Percentiles rank a stretch among this genome's conserved stretches.
Conservation (phyloP, 164 flowering plant species). For the Taxillus chinensis region DNA sequence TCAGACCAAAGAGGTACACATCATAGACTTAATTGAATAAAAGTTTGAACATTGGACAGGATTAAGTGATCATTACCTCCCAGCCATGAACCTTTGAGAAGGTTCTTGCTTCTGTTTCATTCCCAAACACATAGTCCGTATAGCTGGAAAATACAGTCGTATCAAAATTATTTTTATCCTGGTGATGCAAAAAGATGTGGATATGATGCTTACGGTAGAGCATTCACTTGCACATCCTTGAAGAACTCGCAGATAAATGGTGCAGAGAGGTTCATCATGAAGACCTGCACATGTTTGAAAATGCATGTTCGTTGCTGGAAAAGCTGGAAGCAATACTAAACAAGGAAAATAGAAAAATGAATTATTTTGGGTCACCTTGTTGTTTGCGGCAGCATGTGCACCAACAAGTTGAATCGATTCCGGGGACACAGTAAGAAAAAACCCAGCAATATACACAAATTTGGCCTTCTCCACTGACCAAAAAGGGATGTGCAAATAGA, state of each 20-base stretch:
- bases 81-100: constrained; percentile 85
- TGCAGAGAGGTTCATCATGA: constrained; percentile 90
- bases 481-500: background rate
- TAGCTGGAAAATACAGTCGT: constrained; percentile 27
- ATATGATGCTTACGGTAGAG: constrained; percentile 52
- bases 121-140: constrained; percentile 82
- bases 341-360: background rate
- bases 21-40: background rate
- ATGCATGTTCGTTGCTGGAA: background rate
- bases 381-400: constrained; percentile 62
- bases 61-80: constrained; percentile 50
- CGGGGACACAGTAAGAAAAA: constrained; percentile 90
- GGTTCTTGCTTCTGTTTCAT: constrained; percentile 91
- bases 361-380: constrained; percentile 32
- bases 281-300: constrained; percentile 33
- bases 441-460: constrained; percentile 84
- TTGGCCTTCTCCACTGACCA: constrained; percentile 90
- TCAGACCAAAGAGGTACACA: background rate
- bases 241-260: constrained; percentile 93
- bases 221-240: constrained; percentile 79
- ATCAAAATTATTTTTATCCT: background rate
- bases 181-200: background rate
- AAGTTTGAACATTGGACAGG: background rate
- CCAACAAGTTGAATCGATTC: constrained; percentile 78
- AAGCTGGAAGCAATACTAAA: background rate